Conservation (phyloP, 768 basidiomycete genomes). For the Cubamyces lactineus region DNA sequence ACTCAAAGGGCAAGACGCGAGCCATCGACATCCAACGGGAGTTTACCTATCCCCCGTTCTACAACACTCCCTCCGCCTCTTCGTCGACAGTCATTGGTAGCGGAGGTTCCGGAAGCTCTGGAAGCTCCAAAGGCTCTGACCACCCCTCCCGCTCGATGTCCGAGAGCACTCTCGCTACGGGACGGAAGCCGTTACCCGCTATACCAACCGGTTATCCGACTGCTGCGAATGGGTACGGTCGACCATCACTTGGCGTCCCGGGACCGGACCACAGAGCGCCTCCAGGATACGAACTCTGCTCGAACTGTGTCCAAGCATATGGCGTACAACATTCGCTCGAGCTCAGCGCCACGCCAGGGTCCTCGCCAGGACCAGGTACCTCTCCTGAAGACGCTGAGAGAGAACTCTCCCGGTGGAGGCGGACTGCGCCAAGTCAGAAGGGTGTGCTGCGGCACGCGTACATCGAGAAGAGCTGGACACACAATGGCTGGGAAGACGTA, state of each 20-base stretch:
- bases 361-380: constrained; percentile 46
- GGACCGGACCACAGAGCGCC: constrained; percentile 13
- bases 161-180: constrained; percentile 13
- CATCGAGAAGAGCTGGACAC: constrained; percentile 84
- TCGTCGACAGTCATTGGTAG: constrained; percentile 31
- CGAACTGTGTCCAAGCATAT: constrained; percentile 72
- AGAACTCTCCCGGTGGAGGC: constrained; percentile 58
- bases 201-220: background rate
- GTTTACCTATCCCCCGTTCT: constrained; percentile 22
- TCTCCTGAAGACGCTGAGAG: constrained; percentile 58
- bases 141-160: constrained; percentile 18
- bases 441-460: constrained; percentile 85
- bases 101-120: constrained; percentile 13
- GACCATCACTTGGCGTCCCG: constrained; percentile 5
- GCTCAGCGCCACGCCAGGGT: constrained; percentile 52
- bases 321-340: constrained; percentile 81
- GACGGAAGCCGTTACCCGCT: constrained; percentile 6
- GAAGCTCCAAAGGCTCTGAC: constrained; percentile 17
- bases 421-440: constrained; percentile 71
- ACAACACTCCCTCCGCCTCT: constrained; percentile 27
- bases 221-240: background rate
- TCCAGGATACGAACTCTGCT: constrained; percentile 85
- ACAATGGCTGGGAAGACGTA: constrained; percentile 84
- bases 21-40: constrained; percentile 34
- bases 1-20: constrained; percentile 56